Conservation (phyloP, 2,329 filamentous ascomycete species). For the Sporothrix pallida region DNA sequence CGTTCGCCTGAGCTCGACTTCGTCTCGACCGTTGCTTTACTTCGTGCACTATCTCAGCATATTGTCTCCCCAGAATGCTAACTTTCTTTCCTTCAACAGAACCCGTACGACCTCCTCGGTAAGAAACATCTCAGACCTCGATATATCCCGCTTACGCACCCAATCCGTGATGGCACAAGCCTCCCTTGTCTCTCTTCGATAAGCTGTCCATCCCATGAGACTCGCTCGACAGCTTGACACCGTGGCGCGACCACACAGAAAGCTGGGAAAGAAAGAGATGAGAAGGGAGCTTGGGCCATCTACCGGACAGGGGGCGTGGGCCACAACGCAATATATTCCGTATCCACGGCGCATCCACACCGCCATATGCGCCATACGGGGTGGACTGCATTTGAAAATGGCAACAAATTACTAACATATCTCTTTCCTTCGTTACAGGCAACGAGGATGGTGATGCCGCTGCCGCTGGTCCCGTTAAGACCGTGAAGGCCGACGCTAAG, state of each 20-base stretch:
- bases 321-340: background rate
- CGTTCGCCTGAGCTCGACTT: background rate
- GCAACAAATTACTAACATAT: slow-evolving; percentile 10
- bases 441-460: slow-evolving; percentile 71
- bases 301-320: background rate
- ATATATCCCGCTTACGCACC: no score
- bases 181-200: background rate
- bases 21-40: background rate
- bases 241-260: background rate
- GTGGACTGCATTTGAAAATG: background rate
- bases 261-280: slow-evolving; percentile 2
- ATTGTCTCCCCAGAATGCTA: slow-evolving; percentile 10
- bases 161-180: background rate
- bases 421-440: slow-evolving; percentile 51
- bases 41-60: no score
- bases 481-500: slow-evolving; percentile 76
- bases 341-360: slow-evolving; percentile 6
- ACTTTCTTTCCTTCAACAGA: slow-evolving; percentile 59
- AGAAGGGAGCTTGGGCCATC: slow-evolving; percentile 24
- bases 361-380: background rate
- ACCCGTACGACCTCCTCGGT: slow-evolving; percentile 99
- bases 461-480: slow-evolving; percentile 84
- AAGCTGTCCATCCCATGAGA: background rate
- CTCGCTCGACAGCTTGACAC: background rate
- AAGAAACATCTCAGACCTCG: slow-evolving; percentile 47